Percentiles rank a stretch among this genome's conserved stretches.
Conservation (phyloP, 2,329 filamentous ascomycete genomes). For the Periconia sp. region DNA sequence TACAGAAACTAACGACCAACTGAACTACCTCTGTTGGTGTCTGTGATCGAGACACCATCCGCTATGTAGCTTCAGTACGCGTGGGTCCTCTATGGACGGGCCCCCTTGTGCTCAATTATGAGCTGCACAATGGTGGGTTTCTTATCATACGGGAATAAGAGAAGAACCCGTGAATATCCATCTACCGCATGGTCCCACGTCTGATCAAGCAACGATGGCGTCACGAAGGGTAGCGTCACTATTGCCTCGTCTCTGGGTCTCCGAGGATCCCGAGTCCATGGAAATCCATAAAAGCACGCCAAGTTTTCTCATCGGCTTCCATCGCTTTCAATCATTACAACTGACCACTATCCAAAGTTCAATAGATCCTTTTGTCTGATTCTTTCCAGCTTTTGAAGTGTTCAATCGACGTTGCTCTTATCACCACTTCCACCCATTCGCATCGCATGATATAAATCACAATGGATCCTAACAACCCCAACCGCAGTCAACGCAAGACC, state of each 20-base stretch:
- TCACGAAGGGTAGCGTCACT: not conserved
- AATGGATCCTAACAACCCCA: constrained; percentile 56
- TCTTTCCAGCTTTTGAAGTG: not conserved
- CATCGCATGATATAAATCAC: not conserved
- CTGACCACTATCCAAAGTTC: not conserved
- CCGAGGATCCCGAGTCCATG: not conserved
- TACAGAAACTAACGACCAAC: no score
- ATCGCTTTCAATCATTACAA: no score
- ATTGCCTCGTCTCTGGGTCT: not conserved
- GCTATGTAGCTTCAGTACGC: no score
- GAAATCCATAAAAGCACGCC: not conserved
- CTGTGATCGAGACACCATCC: no score
- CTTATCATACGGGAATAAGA: not conserved
- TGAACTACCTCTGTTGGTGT: no score
- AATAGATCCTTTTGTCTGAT: not conserved
- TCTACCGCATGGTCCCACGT: not conserved
- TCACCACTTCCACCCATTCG: not conserved
- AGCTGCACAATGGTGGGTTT: no score
- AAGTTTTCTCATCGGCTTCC: not conserved
- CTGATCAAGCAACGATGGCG: not conserved
- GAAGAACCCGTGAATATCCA: not conserved
- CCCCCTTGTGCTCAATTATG: no score
- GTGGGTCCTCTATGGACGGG: no score
- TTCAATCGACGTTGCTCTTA: not conserved
- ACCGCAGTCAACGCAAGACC: constrained; percentile 52